These are phyloP conservation scores for Claviceps cyperi DNA, from an alignment of 2,329 filamentous ascomycete species.

Conservation along the genomic window DNA sequence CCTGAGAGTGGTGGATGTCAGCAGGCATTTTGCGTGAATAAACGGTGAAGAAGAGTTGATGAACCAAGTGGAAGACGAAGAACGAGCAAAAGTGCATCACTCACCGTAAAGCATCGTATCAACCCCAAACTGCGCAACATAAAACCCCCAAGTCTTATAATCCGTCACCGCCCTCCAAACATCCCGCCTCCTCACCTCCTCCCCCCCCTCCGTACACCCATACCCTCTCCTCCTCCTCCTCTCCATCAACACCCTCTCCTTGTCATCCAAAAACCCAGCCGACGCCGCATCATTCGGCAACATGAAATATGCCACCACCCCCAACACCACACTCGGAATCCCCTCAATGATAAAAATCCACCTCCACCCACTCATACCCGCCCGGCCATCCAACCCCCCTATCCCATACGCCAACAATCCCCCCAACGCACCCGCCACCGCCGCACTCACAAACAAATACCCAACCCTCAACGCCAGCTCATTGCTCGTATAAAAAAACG, in stretches of 20 bases:
- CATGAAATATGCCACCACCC: slow-evolving; percentile 19
- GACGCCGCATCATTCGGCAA: slow-evolving; percentile 28
- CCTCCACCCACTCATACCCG: slow-evolving; percentile 52
- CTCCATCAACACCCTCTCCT: slow-evolving; percentile 52
- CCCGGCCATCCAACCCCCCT: slow-evolving; percentile 51
- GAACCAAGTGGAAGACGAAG: neutral
- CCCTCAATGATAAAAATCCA: slow-evolving; percentile 51
- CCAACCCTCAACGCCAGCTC: slow-evolving; percentile 60
- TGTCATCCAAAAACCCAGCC: slow-evolving; percentile 42
- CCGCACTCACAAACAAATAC: slow-evolving; percentile 57
- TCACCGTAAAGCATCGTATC: slow-evolving; percentile 60
- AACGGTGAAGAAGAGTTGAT: no score
- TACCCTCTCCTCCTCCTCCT: slow-evolving; percentile 25
- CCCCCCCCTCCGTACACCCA: slow-evolving; percentile 31
- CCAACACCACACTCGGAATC: slow-evolving; percentile 25
- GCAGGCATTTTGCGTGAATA: neutral
- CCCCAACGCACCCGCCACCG: slow-evolving; percentile 56
- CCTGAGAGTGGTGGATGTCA: slow-evolving; percentile 24
- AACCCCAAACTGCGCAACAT: slow-evolving; percentile 53
- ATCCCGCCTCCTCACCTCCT: slow-evolving; percentile 40
- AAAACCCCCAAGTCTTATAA: slow-evolving; percentile 64
- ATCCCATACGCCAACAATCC: slow-evolving; percentile 62
- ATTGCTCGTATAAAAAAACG: slow-evolving; percentile 60
- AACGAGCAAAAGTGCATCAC: neutral
- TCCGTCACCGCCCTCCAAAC: slow-evolving; percentile 54